Conservation (phyloP, 2,329 filamentous ascomycete genomes). For the Fusarium torulosum region DNA sequence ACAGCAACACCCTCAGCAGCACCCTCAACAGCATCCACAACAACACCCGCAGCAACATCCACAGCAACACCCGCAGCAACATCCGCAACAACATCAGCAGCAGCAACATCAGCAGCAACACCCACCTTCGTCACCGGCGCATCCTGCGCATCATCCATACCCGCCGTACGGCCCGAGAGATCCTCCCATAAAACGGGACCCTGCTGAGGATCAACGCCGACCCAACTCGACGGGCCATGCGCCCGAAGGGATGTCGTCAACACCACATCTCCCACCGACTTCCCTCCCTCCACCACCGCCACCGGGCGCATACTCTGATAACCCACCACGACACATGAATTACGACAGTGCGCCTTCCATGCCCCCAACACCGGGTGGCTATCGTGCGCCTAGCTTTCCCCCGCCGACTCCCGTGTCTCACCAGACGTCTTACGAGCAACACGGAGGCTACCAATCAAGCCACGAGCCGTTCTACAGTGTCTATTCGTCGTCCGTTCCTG, state of each 20-base stretch:
- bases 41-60: constrained; percentile 43
- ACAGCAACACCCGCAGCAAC: constrained; percentile 51
- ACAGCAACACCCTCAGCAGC: constrained; percentile 50
- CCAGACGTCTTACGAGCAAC: constrained; percentile 55
- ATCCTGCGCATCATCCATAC: constrained; percentile 56
- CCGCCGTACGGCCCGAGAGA: constrained; percentile 63
- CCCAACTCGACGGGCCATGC: constrained; percentile 66
- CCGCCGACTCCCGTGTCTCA: constrained; percentile 57
- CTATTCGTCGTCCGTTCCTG: constrained; percentile 54
- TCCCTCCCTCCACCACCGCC: constrained; percentile 51
- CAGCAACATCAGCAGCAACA: constrained; percentile 38
- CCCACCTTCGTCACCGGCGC: constrained; percentile 57
- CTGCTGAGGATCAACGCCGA: constrained; percentile 64
- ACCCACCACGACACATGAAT: constrained; percentile 65
- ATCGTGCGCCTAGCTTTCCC: constrained; percentile 58
- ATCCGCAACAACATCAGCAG: constrained; percentile 32
- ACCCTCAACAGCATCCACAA: constrained; percentile 43
- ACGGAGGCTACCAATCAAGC: constrained; percentile 49
- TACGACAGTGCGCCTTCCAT: constrained; percentile 63
- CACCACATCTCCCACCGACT: constrained; percentile 50
- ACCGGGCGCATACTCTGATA: constrained; percentile 58
- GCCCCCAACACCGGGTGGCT: constrained; percentile 60
- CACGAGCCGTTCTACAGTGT: constrained; percentile 55
- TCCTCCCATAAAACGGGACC: constrained; percentile 68
- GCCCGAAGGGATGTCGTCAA: constrained; percentile 52